phyloP scores from a whole-genome alignment of 75 land plant species.

The Adiantum capillusveneris region DNA sequence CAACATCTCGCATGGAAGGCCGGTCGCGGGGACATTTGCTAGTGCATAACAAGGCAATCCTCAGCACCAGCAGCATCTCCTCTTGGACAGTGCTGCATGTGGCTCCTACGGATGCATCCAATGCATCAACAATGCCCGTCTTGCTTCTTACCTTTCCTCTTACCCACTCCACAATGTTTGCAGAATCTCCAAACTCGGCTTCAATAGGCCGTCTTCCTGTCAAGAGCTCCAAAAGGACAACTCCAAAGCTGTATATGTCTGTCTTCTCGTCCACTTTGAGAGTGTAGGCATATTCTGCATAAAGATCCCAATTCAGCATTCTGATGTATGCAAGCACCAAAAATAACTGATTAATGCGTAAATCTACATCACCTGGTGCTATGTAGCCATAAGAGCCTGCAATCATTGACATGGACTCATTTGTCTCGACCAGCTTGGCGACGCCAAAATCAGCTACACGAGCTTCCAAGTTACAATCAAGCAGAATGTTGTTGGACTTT shows the following conservation, averaged over 20 bases:
- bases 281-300: constrained; percentile 60
- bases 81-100: constrained; percentile 57
- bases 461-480: constrained; percentile 83
- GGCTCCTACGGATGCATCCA: constrained; percentile 45
- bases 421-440: constrained; percentile 44
- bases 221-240: constrained; percentile 60
- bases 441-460: constrained; percentile 92
- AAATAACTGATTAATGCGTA: background rate
- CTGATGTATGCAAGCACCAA: background rate
- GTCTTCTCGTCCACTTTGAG: constrained; percentile 71
- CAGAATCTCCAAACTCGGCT: constrained; percentile 52
- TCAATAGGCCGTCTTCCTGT: constrained; percentile 57
- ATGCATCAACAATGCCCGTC: constrained; percentile 28
- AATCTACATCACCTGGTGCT: constrained; percentile 42
- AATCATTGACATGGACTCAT: constrained; percentile 31
- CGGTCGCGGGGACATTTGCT: constrained; percentile 73
- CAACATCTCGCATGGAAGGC: constrained; percentile 90
- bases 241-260: constrained; percentile 81
- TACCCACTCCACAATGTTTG: constrained; percentile 62
- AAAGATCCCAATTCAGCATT: too few relatives aligned
- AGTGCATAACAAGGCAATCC: constrained; percentile 84
- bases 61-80: constrained; percentile 67
- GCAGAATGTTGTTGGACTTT: constrained; percentile 72
- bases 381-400: constrained; percentile 89
- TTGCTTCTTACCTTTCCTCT: constrained; percentile 27